Base-by-base conservation (phyloP, 2,329 filamentous ascomycete genomes). In the Colletotrichum sp. region DNA sequence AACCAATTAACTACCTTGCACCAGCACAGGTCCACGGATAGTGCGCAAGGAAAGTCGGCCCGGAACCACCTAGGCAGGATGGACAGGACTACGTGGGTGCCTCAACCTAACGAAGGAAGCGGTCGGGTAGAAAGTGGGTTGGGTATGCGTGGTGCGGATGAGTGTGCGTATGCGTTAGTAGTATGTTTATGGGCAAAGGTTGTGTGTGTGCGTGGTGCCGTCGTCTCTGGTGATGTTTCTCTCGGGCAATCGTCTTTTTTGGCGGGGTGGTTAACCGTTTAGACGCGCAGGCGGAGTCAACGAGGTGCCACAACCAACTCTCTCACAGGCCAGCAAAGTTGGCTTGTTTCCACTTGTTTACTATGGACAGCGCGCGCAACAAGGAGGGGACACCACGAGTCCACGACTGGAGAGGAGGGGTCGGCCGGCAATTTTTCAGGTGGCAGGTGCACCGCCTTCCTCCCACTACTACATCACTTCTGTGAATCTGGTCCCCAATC, bases 251-350 rank as follows among this genome's bases (percentile, higher is more conserved):
- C 30, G 34, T 75, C 69, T 76, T 76, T 71, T 75, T 76, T 76
- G 70, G 74, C 70, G 70, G 74, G 74, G 74, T 74, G 56, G 70
- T 69, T 75, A 56, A 58, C 70, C 70, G 58, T 65, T 69, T 65
- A 32, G 70, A 76, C 74, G 65, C 74, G 70, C 58, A 22, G 64
- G 74, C 69, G 74, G 74, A 65, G 70, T 7, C 22, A 32, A 36
- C 22, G 8, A 55, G 52, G 36, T 56, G 58, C 61, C 69, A 62
- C 62, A 66, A 22, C 39, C 56, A 62, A 67, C 61, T 66, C 52
- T 71, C 68, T 70, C 60, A 70, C 66, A 62, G 65, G 70, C 70
- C 65, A 70, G 67, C 32, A 43, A 52, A 39, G 22, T n/a, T 22
- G 58, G 60, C 27, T 70, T 8, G 61, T 70, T 32, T 56, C 68